phyloP scores from a whole-genome alignment of 2,329 filamentous ascomycete species.

The Alternaria infectoria region DNA sequence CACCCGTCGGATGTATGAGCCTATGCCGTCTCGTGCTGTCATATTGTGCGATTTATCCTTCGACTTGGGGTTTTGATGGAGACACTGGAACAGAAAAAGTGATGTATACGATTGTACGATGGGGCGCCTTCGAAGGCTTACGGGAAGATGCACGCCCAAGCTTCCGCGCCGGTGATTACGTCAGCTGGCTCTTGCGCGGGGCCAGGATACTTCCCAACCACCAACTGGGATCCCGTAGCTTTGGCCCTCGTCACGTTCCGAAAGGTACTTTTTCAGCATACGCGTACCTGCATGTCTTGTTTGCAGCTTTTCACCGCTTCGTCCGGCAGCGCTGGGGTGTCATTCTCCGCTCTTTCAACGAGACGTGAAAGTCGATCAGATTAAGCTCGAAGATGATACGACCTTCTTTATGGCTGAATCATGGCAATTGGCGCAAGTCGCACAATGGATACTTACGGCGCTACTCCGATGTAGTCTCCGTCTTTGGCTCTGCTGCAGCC shows the following conservation, averaged over 20 bases:
- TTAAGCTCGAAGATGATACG: constrained; percentile 9
- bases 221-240: neutral
- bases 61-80: neutral
- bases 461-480: constrained; percentile 1
- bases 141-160: neutral
- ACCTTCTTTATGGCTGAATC: constrained; percentile 19
- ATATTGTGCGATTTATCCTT: neutral
- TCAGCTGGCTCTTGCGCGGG: neutral
- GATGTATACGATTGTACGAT: neutral
- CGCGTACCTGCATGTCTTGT: constrained; percentile 1
- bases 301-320: neutral
- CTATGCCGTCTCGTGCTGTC: neutral
- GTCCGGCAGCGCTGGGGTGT: neutral
- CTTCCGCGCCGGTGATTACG: neutral
- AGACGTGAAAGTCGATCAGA: constrained; percentile 12
- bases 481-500: constrained; percentile 5
- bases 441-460: constrained; percentile 22
- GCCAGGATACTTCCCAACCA: neutral
- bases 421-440: constrained; percentile 10
- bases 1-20: neutral
- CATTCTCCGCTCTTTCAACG: constrained; percentile 7
- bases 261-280: neutral
- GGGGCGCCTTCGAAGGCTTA: neutral
- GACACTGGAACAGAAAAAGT: neutral
- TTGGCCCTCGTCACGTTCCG: neutral